A percentile compares a stretch with the other conserved stretches of the same genome.
phyloP scores from a whole-genome alignment of 352 stramenopile genomes.

The Phytophthora hibernalis region DNA sequence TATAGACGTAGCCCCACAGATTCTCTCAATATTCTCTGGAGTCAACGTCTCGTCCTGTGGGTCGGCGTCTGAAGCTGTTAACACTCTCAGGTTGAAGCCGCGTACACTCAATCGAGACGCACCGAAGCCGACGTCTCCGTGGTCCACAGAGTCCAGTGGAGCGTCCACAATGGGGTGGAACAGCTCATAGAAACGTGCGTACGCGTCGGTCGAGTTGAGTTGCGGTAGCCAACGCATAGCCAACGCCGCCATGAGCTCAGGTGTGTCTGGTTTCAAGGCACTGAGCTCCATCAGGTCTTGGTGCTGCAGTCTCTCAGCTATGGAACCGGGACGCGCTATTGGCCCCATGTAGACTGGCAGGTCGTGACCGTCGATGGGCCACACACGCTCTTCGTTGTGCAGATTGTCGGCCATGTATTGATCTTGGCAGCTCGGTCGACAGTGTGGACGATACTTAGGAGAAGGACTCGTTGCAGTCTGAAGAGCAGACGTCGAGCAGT shows the following conservation, averaged over 20 bases:
- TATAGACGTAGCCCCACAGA: constrained; percentile 40
- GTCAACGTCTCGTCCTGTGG: constrained; percentile 37
- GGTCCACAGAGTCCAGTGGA: constrained; percentile 35
- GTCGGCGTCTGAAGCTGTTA: constrained; percentile 13
- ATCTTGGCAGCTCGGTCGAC: constrained; percentile 24
- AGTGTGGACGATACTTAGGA: constrained; percentile 28
- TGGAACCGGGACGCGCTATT: constrained; percentile 33
- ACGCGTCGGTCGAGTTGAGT: constrained; percentile 30
- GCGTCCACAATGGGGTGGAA: constrained; percentile 30
- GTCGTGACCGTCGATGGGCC: constrained; percentile 28
- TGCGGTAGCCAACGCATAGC: constrained; percentile 23
- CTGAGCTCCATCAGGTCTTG: constrained; percentile 31
- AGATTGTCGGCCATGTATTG: constrained; percentile 31
- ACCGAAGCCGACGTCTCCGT: constrained; percentile 50
- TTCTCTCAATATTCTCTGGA: constrained; percentile 28
- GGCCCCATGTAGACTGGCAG: constrained; percentile 46
- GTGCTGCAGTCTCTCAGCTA: constrained; percentile 32
- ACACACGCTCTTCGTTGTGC: constrained; percentile 38
- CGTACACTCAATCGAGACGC: constrained; percentile 52
- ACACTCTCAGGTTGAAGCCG: constrained; percentile 47
- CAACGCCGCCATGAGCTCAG: constrained; percentile 30
- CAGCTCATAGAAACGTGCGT: constrained; percentile 41
- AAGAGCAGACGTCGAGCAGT: constrained; percentile 8
- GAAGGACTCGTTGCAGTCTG: constrained; percentile 3
- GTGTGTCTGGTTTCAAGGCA: constrained; percentile 29